Conservation (phyloP, 2,329 filamentous ascomycete genomes). For the Esteya vermicola region DNA sequence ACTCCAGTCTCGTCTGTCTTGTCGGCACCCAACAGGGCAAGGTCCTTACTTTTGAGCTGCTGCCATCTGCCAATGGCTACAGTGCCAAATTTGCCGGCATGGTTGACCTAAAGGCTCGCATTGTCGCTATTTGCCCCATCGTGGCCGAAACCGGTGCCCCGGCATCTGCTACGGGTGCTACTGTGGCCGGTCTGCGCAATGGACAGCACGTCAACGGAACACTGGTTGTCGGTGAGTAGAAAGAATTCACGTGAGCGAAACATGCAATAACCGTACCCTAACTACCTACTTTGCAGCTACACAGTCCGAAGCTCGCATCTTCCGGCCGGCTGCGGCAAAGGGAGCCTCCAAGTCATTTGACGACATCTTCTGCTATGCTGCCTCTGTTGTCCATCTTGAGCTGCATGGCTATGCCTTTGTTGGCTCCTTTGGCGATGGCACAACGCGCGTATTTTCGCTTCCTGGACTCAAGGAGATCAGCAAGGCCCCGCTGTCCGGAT, state of each 20-base stretch:
- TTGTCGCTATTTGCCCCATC: slow-evolving; percentile 70
- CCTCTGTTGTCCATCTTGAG: slow-evolving; percentile 61
- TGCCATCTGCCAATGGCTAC: slow-evolving; percentile 64
- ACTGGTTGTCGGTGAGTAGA: slow-evolving; percentile 52
- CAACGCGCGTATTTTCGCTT: slow-evolving; percentile 68
- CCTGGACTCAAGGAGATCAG: slow-evolving; percentile 78
- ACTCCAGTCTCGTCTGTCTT: slow-evolving; percentile 87
- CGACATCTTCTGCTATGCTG: slow-evolving; percentile 66
- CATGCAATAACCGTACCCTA: neutral
- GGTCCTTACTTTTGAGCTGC: slow-evolving; percentile 76
- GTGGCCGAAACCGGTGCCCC: slow-evolving; percentile 62
- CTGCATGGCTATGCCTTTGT: slow-evolving; percentile 66
- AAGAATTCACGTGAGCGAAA: neutral
- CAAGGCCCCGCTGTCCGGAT: slow-evolving; percentile 47
- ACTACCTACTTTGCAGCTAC: slow-evolving; percentile 31
- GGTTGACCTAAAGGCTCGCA: slow-evolving; percentile 47
- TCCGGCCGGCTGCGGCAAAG: slow-evolving; percentile 71
- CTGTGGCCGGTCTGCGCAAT: slow-evolving; percentile 62
- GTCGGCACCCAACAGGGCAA: slow-evolving; percentile 78
- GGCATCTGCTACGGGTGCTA: slow-evolving; percentile 59
- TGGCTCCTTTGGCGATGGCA: slow-evolving; percentile 72
- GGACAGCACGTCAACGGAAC: slow-evolving; percentile 67
- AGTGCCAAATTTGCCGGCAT: slow-evolving; percentile 57
- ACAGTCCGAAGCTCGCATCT: slow-evolving; percentile 68
- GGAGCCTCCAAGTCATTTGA: slow-evolving; percentile 90